A percentile compares a stretch with the other conserved stretches of the same genome.
Conservation (phyloP, 2,329 filamentous ascomycete genomes). For the Trichoderma asperellum region DNA sequence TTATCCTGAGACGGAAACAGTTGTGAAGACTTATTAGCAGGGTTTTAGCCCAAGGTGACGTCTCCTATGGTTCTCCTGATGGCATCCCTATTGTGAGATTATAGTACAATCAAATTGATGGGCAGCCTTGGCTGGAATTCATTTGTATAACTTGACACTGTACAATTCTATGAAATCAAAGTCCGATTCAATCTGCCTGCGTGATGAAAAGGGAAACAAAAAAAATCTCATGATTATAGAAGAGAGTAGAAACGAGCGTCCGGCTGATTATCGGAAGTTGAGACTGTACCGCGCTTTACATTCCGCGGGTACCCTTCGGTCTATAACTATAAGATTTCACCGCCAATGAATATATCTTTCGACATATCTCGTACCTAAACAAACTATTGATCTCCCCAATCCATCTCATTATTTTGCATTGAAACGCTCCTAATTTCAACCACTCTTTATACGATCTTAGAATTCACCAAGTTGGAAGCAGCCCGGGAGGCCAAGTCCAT, state of each 20-base stretch:
- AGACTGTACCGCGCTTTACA: background rate
- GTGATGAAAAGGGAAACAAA: background rate
- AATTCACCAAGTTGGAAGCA: background rate
- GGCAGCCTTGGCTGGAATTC: conserved; percentile 12
- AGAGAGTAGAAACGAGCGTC: background rate
- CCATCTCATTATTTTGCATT: background rate
- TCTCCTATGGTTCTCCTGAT: conserved; percentile 7
- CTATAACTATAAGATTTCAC: background rate
- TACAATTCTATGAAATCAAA: background rate
- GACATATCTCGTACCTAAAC: background rate
- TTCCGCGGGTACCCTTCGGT: background rate
- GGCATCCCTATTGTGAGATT: conserved; percentile 22
- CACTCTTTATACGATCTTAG: background rate
- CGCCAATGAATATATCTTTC: background rate
- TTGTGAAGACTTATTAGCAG: conserved; percentile 1
- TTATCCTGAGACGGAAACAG: background rate
- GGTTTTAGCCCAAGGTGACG: conserved; percentile 3
- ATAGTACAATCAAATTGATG: conserved; percentile 28
- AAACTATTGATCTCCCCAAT: background rate
- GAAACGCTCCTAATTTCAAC: background rate
- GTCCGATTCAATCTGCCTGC: background rate
- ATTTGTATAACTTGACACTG: background rate
- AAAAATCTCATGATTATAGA: background rate
- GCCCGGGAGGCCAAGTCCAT: background rate
- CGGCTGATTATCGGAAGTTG: conserved; percentile 22